These are phyloP conservation scores for Rossbeevera mucosa DNA, from an alignment of 768 basidiomycete genomes.

Conservation along the genomic window DNA sequence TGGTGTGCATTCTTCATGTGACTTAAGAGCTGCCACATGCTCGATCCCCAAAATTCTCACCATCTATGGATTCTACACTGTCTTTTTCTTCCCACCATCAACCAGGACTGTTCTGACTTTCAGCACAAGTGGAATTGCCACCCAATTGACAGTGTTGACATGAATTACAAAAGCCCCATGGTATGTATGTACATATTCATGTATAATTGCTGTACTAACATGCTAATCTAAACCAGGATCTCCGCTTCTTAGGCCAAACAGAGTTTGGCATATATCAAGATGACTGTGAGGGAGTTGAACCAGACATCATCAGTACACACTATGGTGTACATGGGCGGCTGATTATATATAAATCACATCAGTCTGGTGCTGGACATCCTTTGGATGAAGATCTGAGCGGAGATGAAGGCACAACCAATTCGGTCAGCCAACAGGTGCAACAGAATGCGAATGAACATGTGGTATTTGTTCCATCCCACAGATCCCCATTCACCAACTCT, in stretches of 20 bases:
- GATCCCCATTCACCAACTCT: constrained; percentile 7
- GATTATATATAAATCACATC: neutral
- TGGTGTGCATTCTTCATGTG: constrained; percentile 28
- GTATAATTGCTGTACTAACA: neutral
- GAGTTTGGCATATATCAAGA: constrained; percentile 8
- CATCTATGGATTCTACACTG: neutral
- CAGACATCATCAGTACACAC: neutral
- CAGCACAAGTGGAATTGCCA: constrained; percentile 38
- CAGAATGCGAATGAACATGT: constrained; percentile 1
- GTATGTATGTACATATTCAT: constrained; percentile 2
- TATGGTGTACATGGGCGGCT: neutral
- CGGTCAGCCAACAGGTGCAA: neutral
- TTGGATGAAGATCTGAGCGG: neutral
- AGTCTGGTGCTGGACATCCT: constrained; percentile 1
- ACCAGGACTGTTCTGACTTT: constrained; percentile 8
- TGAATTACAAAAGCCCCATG: constrained; percentile 7
- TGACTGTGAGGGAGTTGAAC: neutral
- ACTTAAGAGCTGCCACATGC: neutral
- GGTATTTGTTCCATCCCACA: neutral
- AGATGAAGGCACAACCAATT: neutral
- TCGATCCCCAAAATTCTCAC: neutral
- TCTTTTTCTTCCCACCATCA: neutral
- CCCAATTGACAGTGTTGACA: constrained; percentile 13
- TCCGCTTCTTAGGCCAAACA: constrained; percentile 12
- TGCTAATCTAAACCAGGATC: constrained; percentile 1